Conservation (phyloP, 768 basidiomycete species). For the Tylopilus balloui region DNA sequence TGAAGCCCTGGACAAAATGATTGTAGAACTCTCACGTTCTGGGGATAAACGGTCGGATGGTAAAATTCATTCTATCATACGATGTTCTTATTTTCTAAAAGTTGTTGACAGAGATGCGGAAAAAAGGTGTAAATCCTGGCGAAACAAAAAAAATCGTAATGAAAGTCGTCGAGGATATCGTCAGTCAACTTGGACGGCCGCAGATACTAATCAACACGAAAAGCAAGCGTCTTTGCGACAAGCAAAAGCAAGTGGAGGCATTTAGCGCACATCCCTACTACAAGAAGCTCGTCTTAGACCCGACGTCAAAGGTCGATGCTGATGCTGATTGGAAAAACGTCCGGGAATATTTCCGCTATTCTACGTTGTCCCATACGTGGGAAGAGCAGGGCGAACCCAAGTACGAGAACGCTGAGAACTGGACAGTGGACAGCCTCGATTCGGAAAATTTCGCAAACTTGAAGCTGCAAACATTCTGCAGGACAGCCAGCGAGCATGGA, state of each 20-base stretch:
- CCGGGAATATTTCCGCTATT: slow-evolving; percentile 13
- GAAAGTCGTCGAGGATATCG: background rate
- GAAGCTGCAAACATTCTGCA: slow-evolving; percentile 17
- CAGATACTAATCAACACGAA: slow-evolving; percentile 14
- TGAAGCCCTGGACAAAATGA: slow-evolving; percentile 9
- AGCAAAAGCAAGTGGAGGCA: background rate
- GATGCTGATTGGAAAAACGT: background rate
- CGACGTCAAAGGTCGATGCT: background rate
- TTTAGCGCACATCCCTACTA: slow-evolving; percentile 12
- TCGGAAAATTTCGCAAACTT: background rate
- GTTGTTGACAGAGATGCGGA: slow-evolving; percentile 5
- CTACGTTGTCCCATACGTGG: slow-evolving; percentile 22
- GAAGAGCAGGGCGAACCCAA: slow-evolving; percentile 10
- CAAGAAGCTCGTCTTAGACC: slow-evolving; percentile 13
- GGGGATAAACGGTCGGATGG: slow-evolving; percentile 3
- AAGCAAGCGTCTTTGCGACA: slow-evolving; percentile 14
- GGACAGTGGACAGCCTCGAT: slow-evolving; percentile 5
- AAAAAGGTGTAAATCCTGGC: slow-evolving; percentile 1
- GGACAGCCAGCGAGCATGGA: slow-evolving; percentile 1
- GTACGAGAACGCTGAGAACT: background rate
- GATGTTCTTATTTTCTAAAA: background rate
- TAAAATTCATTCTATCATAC: background rate
- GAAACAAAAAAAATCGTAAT: slow-evolving; percentile 1
- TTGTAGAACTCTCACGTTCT: background rate
- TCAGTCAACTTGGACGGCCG: slow-evolving; percentile 6